Conservation (phyloP, 2,329 filamentous ascomycete genomes). For the Aquanectria penicillioides region DNA sequence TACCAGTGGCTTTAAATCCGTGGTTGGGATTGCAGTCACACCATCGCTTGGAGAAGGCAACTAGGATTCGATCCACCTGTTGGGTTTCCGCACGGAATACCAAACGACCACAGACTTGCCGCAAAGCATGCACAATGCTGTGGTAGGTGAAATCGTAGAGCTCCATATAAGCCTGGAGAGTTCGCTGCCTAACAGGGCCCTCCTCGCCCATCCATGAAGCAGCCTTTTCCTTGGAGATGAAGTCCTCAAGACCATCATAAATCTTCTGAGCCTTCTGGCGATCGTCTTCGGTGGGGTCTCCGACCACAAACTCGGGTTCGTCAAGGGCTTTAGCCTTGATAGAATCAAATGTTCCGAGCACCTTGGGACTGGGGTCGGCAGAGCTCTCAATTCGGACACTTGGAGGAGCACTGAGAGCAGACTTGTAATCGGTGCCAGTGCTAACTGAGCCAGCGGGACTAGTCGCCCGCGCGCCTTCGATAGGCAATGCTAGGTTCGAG, state of each 20-base stretch:
- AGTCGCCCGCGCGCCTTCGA: slow-evolving; percentile 50
- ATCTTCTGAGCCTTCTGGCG: slow-evolving; percentile 82
- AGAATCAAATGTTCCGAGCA: slow-evolving; percentile 43
- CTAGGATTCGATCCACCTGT: slow-evolving; percentile 93
- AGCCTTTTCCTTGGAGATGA: slow-evolving; percentile 81
- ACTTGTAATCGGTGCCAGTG: slow-evolving; percentile 52
- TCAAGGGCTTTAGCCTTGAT: slow-evolving; percentile 59
- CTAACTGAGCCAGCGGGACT: slow-evolving; percentile 49
- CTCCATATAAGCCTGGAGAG: slow-evolving; percentile 84
- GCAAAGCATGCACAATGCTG: slow-evolving; percentile 81
- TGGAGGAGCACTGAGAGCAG: slow-evolving; percentile 54
- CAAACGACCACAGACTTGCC: slow-evolving; percentile 83
- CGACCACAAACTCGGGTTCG: slow-evolving; percentile 67
- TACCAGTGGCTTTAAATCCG: slow-evolving; percentile 89
- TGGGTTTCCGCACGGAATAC: slow-evolving; percentile 92
- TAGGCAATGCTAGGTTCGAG: slow-evolving; percentile 54
- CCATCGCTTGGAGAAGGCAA: slow-evolving; percentile 90
- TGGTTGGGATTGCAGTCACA: slow-evolving; percentile 92
- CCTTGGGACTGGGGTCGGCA: slow-evolving; percentile 52
- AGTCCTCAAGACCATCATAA: slow-evolving; percentile 84
- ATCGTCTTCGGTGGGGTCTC: slow-evolving; percentile 74
- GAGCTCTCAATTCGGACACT: slow-evolving; percentile 56
- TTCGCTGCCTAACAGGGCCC: slow-evolving; percentile 66
- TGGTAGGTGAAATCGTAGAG: slow-evolving; percentile 86
- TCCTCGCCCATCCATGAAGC: slow-evolving; percentile 90